phyloP scores from a whole-genome alignment of 2,329 filamentous ascomycete genomes.

The Ceratocystis albifundus region DNA sequence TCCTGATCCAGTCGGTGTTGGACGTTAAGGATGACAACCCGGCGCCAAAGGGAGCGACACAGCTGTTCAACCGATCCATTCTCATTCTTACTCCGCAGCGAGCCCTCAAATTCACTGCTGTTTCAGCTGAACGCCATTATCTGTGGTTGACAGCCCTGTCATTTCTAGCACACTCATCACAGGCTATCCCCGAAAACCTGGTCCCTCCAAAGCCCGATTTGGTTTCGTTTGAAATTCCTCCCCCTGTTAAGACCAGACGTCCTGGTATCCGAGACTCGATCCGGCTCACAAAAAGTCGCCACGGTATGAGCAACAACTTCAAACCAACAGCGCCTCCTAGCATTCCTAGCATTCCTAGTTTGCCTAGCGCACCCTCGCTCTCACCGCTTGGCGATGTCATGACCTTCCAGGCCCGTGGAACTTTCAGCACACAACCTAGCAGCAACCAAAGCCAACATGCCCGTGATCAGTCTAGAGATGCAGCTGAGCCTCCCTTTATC shows the following conservation, averaged over 20 bases:
- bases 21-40: constrained; percentile 94
- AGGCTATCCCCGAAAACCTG: constrained; percentile 64
- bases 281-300: constrained; percentile 61
- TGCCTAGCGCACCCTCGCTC: constrained; percentile 32
- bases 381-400: constrained; percentile 20
- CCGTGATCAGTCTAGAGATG: constrained; percentile 44
- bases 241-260: constrained; percentile 39
- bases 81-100: constrained; percentile 86
- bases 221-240: constrained; percentile 39
- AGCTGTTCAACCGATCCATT: constrained; percentile 82
- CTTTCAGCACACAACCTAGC: constrained; percentile 32
- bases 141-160: constrained; percentile 90
- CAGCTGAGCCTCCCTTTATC: constrained; percentile 60
- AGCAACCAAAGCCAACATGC: constrained; percentile 31
- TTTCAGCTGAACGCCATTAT: constrained; percentile 74
- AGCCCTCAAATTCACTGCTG: constrained; percentile 88
- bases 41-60: constrained; percentile 55
- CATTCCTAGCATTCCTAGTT: constrained; percentile 43
- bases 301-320: constrained; percentile 26
- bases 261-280: constrained; percentile 75
- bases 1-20: constrained; percentile 87
- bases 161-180: constrained; percentile 82
- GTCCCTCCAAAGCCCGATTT: constrained; percentile 41
- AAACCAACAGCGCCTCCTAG: constrained; percentile 36
- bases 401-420: constrained; percentile 29